phyloP scores from a whole-genome alignment of 306 rosid genomes.

The Prunus mume region DNA sequence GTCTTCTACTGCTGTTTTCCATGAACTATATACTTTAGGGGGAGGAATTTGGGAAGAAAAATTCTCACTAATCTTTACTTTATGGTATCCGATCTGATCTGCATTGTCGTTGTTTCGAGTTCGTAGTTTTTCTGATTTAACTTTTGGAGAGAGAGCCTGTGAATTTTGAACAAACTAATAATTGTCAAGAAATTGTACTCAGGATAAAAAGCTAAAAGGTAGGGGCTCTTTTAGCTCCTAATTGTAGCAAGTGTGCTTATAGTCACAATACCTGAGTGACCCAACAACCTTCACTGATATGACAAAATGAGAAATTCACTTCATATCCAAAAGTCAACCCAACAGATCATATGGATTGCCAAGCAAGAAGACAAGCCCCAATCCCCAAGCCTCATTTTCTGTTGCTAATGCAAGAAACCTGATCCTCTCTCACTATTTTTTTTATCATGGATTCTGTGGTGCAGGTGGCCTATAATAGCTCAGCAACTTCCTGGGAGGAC shows the following conservation, averaged over 20 bases:
- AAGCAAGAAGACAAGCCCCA: no score
- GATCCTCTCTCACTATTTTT: not conserved
- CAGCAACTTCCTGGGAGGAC: slow-evolving; percentile 95
- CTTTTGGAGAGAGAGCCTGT: not conserved
- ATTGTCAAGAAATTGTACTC: not conserved
- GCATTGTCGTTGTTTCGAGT: not conserved
- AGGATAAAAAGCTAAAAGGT: not conserved
- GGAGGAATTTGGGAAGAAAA: not conserved
- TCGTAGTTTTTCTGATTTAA: not conserved
- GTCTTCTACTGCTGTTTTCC: not conserved
- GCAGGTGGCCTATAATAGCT: slow-evolving; percentile 88
- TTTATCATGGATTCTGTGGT: slow-evolving; percentile 10
- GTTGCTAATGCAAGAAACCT: slow-evolving; percentile 4
- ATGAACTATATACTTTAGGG: not conserved
- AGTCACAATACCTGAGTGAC: not conserved
- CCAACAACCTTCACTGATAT: not conserved
- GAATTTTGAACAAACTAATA: no score
- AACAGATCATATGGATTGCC: not conserved
- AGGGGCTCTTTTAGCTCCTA: not conserved
- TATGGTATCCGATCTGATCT: not conserved
- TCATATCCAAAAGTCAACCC: not conserved
- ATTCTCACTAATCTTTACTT: not conserved
- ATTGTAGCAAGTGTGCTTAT: not conserved
- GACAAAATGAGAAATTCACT: not conserved
- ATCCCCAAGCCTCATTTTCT: no score